Conservation (phyloP, 148 eudicot species). For the Limonium bicolor region DNA sequence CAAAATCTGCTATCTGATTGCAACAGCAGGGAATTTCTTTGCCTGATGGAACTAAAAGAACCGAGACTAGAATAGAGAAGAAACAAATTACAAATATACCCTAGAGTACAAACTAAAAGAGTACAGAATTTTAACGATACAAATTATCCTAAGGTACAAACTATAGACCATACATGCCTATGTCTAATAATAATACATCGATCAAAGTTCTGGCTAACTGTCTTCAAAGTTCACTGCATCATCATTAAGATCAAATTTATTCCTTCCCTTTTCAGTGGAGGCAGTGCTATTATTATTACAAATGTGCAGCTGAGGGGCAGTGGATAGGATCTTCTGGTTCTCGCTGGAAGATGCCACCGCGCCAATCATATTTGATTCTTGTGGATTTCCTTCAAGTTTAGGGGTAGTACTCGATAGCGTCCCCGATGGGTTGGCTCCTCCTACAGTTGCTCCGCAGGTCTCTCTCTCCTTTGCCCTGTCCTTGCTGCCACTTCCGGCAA, state of each 20-base stretch:
- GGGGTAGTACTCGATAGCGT: neutral
- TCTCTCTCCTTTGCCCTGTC: conserved; percentile 12
- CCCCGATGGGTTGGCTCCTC: conserved; percentile 5
- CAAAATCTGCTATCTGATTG: no score
- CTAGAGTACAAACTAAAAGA: no score
- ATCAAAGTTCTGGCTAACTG: no score
- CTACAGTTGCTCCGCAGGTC: neutral
- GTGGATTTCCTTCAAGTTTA: conserved; percentile 5
- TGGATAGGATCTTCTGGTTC: conserved; percentile 15
- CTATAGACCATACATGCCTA: no score
- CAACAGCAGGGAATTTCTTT: no score
- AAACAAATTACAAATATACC: no score
- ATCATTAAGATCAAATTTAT: conserved; percentile 31
- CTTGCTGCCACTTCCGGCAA: conserved; percentile 11
- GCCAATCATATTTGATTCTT: neutral
- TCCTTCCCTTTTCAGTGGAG: no score
- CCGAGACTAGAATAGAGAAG: no score
- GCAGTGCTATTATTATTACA: conserved; percentile 12
- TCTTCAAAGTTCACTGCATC: conserved; percentile 21
- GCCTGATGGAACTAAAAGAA: no score
- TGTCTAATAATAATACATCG: no score
- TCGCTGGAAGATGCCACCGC: conserved; percentile 10
- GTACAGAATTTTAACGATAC: no score
- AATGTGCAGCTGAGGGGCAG: conserved; percentile 18
- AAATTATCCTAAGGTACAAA: no score